Evolutionary conservation across 225 moss, liverwort and hornwort genomes (phyloP).

Genomic region (Sphagnum tenellum): DNA sequence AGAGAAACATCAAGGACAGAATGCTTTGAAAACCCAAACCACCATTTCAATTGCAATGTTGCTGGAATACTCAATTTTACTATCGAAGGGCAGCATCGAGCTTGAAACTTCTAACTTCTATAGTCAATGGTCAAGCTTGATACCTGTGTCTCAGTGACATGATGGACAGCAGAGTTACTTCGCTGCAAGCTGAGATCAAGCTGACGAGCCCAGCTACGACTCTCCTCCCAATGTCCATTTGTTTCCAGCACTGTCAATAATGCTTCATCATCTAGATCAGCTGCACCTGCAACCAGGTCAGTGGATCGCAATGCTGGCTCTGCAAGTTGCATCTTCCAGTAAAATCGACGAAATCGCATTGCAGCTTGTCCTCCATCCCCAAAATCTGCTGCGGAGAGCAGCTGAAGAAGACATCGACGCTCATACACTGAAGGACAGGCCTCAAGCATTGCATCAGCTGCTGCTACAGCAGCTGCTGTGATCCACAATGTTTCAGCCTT

Average conservation of each 20-base stretch:
- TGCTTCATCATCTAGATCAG: slow-evolving; percentile 73
- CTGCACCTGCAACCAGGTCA: slow-evolving; percentile 41
- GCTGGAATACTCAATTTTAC: no score
- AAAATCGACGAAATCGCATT: slow-evolving; percentile 70
- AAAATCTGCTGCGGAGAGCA: slow-evolving; percentile 87
- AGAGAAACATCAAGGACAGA: no score
- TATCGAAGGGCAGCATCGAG: no score
- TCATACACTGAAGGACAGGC: slow-evolving; percentile 92
- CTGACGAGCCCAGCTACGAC: slow-evolving; percentile 95
- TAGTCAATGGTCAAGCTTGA: no score
- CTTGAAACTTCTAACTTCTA: no score
- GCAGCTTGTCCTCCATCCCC: slow-evolving; percentile 93
- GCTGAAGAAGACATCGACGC: slow-evolving; percentile 82
- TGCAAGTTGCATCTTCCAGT: slow-evolving; percentile 95
- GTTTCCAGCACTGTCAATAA: slow-evolving; percentile 75
- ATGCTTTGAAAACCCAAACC: no score
- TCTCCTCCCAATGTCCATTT: slow-evolving; percentile 89
- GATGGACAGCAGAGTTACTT: slow-evolving; percentile 69
- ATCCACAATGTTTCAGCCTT: slow-evolving; percentile 70
- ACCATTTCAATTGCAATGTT: no score
- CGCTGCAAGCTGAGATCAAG: slow-evolving; percentile 63
- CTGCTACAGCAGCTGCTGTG: slow-evolving; percentile 75
- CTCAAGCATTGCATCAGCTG: slow-evolving; percentile 89
- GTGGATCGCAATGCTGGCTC: slow-evolving; percentile 75
- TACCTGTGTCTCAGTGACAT: slow-evolving; percentile 91